A percentile compares a stretch with the other conserved stretches of the same genome.
phyloP scores from a whole-genome alignment of 2,329 filamentous ascomycete species.

The Colletotrichum zoysiae region DNA sequence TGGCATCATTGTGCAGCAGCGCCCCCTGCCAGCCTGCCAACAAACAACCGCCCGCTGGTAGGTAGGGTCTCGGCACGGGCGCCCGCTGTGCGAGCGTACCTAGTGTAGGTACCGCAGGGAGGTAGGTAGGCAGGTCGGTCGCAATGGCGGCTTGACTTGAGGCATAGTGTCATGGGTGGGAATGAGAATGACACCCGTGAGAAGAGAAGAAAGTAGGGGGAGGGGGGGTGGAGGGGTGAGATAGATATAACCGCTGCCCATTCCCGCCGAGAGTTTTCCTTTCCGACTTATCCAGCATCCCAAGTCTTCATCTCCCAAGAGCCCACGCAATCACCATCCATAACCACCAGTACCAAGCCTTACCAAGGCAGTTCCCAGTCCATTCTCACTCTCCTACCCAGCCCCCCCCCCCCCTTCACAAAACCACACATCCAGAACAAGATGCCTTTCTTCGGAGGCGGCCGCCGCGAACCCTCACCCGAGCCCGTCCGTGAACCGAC shows the following conservation, averaged over 20 bases:
- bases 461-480: conserved; percentile 47
- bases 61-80: conserved; percentile 33
- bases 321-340: conserved; percentile 22
- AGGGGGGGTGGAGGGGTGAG: not conserved
- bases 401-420: not conserved
- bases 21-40: conserved; percentile 20
- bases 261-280: conserved; percentile 24
- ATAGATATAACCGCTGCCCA: conserved; percentile 29
- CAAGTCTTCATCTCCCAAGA: conserved; percentile 25
- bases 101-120: no score
- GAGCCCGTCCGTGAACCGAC: conserved; percentile 50
- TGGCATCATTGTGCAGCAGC: conserved; percentile 41
- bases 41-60: conserved; percentile 3
- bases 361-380: not conserved
- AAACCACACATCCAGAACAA: conserved; percentile 4
- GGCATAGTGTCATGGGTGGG: conserved; percentile 6
- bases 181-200: not conserved
- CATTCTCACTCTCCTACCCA: not conserved
- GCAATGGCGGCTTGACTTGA: not conserved
- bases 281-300: conserved; percentile 40
- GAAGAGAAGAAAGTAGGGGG: not conserved
- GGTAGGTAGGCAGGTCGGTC: not conserved
- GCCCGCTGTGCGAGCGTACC: not conserved
- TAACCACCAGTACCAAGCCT: conserved; percentile 10
- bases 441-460: conserved; percentile 47